Percentiles rank a stretch among this genome's conserved stretches.
Conservation (phyloP, 2,329 filamentous ascomycete species). For the Xylaria sp. region DNA sequence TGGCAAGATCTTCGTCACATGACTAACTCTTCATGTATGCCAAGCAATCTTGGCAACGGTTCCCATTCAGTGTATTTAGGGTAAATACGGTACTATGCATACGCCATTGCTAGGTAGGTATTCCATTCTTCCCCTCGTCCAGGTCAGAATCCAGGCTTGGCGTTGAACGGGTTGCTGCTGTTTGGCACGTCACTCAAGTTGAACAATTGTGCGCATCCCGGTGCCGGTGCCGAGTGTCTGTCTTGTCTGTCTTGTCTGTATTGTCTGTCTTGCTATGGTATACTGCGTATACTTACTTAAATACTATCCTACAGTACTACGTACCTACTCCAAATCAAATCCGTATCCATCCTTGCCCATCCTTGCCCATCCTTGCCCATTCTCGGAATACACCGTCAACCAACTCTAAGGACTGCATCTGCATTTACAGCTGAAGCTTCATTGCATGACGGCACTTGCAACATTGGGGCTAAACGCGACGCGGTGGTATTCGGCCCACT, state of each 20-base stretch:
- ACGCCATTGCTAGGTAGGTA: too few relatives aligned
- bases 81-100: too few relatives aligned
- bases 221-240: slow-evolving; percentile 12
- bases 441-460: slow-evolving; percentile 19
- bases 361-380: neutral
- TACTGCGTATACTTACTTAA: too few relatives aligned
- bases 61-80: too few relatives aligned
- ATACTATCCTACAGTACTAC: too few relatives aligned
- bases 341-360: neutral
- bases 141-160: neutral
- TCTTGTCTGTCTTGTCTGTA: too few relatives aligned
- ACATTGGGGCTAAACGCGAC: slow-evolving; percentile 28
- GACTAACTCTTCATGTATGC: too few relatives aligned
- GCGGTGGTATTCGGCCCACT: slow-evolving; percentile 19
- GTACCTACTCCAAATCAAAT: slow-evolving; percentile 9
- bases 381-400: slow-evolving; percentile 17
- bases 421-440: slow-evolving; percentile 3
- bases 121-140: neutral
- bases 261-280: neutral
- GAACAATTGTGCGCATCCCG: slow-evolving; percentile 3
- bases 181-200: slow-evolving; percentile 15
- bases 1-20: too few relatives aligned
- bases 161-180: neutral
- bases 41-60: too few relatives aligned
- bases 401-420: neutral